Evolutionary conservation across 2,329 filamentous ascomycete species (phyloP), one percentile per base, ranked within the genome.

Genomic region (Cladophialophora chaetospira): DNA sequence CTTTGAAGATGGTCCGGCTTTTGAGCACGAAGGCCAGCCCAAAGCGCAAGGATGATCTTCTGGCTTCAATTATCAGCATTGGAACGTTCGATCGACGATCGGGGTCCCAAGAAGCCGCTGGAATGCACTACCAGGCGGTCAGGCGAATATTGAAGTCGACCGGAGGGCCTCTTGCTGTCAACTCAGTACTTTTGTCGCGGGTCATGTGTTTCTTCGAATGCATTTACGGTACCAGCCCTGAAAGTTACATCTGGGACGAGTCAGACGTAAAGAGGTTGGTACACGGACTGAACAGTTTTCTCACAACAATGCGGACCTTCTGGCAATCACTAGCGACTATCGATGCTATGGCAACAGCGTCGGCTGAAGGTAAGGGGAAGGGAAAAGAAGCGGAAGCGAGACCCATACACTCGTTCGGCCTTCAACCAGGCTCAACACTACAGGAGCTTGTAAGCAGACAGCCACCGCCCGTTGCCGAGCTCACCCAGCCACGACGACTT

Each of bases 161-260:
- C 8, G 60, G 60, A 6, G 60, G 60, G 8, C 60, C 60, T 8
- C 50, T 62, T 9, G 54, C 53, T 10, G 57, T 62, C 28, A 55
- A 49, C 28, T 60, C 57, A 19, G 53, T 60, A 19, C 53, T 60
- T 15, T 40, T 62, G 38, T 60, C 57, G 19, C 48, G 60, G 9
- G 60, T 62, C 44, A 60, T 60, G 53, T 60, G 57, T 35, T 62
- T 62, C 35, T 62, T 62, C 33, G 60, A 62, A 40, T 62, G 60
- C 60, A 62, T 62, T 36, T 62, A 62, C 45, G 60, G 60, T 21
- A 62, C 60, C 2, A 55, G 56, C 26, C 57, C 57, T 8, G 50
- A 60, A 44, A 62, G 60, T 46, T 62, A 62, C 26, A 57, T 62
- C 42, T 62, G 60, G 60, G 60, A 60, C 47, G 38, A 46, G 9